phyloP scores from a whole-genome alignment of 345 rosid species.

The Cochlearia excelsa region DNA sequence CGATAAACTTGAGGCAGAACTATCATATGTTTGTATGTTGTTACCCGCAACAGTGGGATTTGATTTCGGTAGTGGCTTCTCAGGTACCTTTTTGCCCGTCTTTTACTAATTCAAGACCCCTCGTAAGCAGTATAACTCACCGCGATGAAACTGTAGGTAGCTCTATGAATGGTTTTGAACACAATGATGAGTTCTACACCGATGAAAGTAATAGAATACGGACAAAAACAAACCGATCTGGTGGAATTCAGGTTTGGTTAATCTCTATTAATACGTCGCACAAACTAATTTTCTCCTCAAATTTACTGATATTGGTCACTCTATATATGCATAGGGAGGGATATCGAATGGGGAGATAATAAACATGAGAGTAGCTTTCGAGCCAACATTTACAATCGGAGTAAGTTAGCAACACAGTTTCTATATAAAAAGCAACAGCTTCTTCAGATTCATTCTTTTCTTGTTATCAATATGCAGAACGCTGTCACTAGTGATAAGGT shows the following conservation, averaged over 20 bases:
- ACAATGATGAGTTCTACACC: slow-evolving; percentile 79
- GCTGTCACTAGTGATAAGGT: slow-evolving; percentile 79
- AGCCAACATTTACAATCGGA: slow-evolving; percentile 89
- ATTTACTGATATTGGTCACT: slow-evolving; percentile 21
- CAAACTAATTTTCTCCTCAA: background rate
- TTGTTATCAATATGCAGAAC: slow-evolving; percentile 39
- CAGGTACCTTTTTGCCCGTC: slow-evolving; percentile 48
- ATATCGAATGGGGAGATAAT: slow-evolving; percentile 96
- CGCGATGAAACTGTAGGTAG: slow-evolving; percentile 47
- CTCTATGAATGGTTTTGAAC: slow-evolving; percentile 80
- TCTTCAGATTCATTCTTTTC: background rate
- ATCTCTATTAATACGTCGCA: background rate
- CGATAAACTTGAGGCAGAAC: slow-evolving; percentile 92
- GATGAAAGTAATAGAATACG: slow-evolving; percentile 70
- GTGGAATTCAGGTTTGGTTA: slow-evolving; percentile 76
- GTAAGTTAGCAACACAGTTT: slow-evolving; percentile 45
- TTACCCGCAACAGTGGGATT: slow-evolving; percentile 97
- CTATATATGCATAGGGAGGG: slow-evolving; percentile 59
- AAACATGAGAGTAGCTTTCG: slow-evolving; percentile 90
- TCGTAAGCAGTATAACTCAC: background rate
- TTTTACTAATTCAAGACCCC: background rate
- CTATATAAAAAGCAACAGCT: background rate
- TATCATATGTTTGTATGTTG: slow-evolving; percentile 90
- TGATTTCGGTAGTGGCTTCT: slow-evolving; percentile 96
- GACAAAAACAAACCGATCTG: slow-evolving; percentile 93